Evolutionary conservation across 2,329 filamentous ascomycete species (phyloP).

Genomic region (Hymenoscyphus repandus): DNA sequence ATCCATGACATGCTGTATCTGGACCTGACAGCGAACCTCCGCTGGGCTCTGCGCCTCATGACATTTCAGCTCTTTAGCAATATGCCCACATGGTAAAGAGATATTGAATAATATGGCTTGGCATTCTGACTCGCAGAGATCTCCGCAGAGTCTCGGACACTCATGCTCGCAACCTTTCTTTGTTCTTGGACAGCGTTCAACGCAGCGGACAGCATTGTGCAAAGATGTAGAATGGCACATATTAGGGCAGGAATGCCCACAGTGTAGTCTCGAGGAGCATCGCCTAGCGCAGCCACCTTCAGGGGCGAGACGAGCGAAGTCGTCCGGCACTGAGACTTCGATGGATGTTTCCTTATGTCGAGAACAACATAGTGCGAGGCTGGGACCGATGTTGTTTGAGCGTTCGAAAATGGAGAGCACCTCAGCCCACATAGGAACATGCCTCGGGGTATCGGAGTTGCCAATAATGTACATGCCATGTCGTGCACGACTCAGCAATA

Average conservation of each 20-base stretch:
- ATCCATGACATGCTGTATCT: slow-evolving; percentile 43
- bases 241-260: slow-evolving; percentile 43
- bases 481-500: slow-evolving; percentile 59
- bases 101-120: slow-evolving; percentile 29
- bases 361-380: slow-evolving; percentile 51
- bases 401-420: slow-evolving; percentile 48
- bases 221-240: slow-evolving; percentile 44
- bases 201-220: slow-evolving; percentile 42
- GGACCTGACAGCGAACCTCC: slow-evolving; percentile 42
- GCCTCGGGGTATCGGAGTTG: slow-evolving; percentile 51
- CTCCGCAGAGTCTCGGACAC: slow-evolving; percentile 40
- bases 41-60: slow-evolving; percentile 40
- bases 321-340: slow-evolving; percentile 45
- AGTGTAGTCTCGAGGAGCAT: slow-evolving; percentile 32
- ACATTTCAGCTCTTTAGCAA: slow-evolving; percentile 30
- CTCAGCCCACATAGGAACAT: slow-evolving; percentile 58
- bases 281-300: slow-evolving; percentile 47
- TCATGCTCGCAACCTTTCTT: slow-evolving; percentile 40
- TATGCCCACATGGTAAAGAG: slow-evolving; percentile 39
- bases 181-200: slow-evolving; percentile 39
- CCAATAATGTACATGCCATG: slow-evolving; percentile 70
- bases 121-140: slow-evolving; percentile 38
- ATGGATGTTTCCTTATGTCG: slow-evolving; percentile 52
- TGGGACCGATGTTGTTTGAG: slow-evolving; percentile 42
- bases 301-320: slow-evolving; percentile 50